Evolutionary conservation across 345 rosid genomes (phyloP), one percentile per base, ranked within the genome.

Genomic region (Microthlaspi erraticum): DNA sequence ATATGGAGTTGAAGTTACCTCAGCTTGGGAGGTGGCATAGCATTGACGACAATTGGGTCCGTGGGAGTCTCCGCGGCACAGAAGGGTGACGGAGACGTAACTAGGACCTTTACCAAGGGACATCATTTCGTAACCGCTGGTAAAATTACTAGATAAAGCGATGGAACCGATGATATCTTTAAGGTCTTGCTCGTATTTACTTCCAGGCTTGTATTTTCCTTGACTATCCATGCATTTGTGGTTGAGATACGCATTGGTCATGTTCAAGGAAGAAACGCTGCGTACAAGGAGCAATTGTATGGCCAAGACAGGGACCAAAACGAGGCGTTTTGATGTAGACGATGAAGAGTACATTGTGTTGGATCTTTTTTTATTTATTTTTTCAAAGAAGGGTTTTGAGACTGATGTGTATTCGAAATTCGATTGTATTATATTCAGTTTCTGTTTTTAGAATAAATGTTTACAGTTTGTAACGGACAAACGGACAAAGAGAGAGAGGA

Each of bases 41-140:
- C 92, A 86, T 49, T 83, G 31, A 18, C 68, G 75, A 79, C 92
- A 88, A n/a, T 77, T 79, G 0, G 72, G 7, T 16, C 72, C n/a
- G 0, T 77, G 44, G 19, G 80, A 78, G n/a, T 88, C 87, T 7
- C 89, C 89, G 1, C 83, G 81, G 61, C 94, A 86, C 18, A 83
- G 83, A 1, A 77, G 77, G 0, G 72, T 80, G 36, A 83, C 85
- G 2, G 68, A 20, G 8, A 77, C 81, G 51, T 23, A 26, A 68
- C 60, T 53, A 3, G 83, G 79, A 2, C n/a, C 20, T 7, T 55
- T 33, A 9, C 83, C 80, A 1, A 70, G 1, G 13, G 80, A 38
- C 34, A 64, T 11, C 20, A 5, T 9, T 10, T 19, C 11, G 42
- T 76, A 85, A 31, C 90, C 89, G 0, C 64, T 8, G 1, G 69